These are phyloP conservation scores for Xylaria intraflava DNA, from an alignment of 495 filamentous ascomycete species.

Conservation along the genomic window DNA sequence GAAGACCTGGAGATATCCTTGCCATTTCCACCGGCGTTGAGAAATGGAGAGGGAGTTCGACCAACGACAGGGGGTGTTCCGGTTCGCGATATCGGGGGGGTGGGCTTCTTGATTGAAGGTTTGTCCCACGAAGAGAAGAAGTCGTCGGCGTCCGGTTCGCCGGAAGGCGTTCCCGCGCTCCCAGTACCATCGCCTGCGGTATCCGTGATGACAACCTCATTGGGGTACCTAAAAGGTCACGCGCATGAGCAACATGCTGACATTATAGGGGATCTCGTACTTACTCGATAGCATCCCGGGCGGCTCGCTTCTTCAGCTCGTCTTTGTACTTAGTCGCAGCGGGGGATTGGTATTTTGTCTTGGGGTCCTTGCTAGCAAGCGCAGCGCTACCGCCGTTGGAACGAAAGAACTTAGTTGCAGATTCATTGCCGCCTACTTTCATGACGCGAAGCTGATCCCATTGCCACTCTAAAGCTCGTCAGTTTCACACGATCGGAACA, in stretches of 20 bases:
- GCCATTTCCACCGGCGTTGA: conserved; percentile 63
- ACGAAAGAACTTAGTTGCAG: conserved; percentile 96
- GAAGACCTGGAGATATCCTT: conserved; percentile 66
- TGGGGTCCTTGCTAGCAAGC: conserved; percentile 88
- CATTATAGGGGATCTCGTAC: conserved; percentile 12
- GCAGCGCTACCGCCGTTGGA: conserved; percentile 89
- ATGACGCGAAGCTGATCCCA: conserved; percentile 97
- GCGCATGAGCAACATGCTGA: conserved; percentile 13
- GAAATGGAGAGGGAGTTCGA: conserved; percentile 81
- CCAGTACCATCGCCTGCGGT: conserved; percentile 52
- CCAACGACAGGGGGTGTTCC: conserved; percentile 79
- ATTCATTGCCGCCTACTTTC: conserved; percentile 98
- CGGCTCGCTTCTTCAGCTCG: conserved; percentile 76
- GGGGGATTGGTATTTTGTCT: conserved; percentile 90
- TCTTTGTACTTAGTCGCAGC: conserved; percentile 95
- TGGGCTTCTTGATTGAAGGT: conserved; percentile 92
- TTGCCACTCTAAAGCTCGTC: conserved; percentile 76
- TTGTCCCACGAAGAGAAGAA: conserved; percentile 99
- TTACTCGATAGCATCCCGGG: conserved; percentile 73
- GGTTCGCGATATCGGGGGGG: conserved; percentile 86
- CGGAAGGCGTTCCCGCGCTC: conserved; percentile 62
- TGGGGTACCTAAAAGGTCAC: conserved; percentile 58
- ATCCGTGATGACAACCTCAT: conserved; percentile 81
- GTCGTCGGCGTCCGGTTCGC: conserved; percentile 78
- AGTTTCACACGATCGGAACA: conserved; percentile 5